A percentile compares a stretch with the other conserved stretches of the same genome.
phyloP scores from a whole-genome alignment of 1,139 yeast genomes.

The Lodderomyces margitis region DNA sequence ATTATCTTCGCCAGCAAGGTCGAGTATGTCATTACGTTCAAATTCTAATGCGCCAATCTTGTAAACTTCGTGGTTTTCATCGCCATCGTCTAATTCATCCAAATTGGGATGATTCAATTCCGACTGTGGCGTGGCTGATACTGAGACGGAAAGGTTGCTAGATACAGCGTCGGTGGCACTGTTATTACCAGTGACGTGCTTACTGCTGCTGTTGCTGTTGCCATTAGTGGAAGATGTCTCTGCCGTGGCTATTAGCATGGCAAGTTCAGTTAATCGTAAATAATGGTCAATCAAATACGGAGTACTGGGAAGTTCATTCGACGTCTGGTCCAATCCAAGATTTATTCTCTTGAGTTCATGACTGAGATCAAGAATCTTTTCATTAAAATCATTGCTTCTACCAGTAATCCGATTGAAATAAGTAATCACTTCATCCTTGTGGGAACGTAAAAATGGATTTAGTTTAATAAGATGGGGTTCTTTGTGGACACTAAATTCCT shows the following conservation, averaged over 20 bases:
- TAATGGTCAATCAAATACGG: constrained; percentile 70
- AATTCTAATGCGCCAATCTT: constrained; percentile 56
- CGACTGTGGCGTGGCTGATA: neutral
- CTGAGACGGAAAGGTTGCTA: neutral
- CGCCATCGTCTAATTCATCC: constrained; percentile 8
- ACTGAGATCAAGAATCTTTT: constrained; percentile 55
- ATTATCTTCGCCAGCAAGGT: constrained; percentile 46
- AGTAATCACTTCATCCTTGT: constrained; percentile 56
- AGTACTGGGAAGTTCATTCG: constrained; percentile 62
- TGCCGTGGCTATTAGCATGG: constrained; percentile 1
- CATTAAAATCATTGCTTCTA: constrained; percentile 63
- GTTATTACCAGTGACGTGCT: neutral
- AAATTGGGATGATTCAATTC: constrained; percentile 5
- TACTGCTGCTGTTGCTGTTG: constrained; percentile 2
- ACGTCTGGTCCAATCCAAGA: constrained; percentile 42
- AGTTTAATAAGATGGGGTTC: constrained; percentile 76
- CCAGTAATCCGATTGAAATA: constrained; percentile 76
- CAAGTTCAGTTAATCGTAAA: constrained; percentile 58
- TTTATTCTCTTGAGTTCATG: constrained; percentile 54
- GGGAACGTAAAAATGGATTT: constrained; percentile 64
- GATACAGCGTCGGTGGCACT: neutral
- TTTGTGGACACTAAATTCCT: constrained; percentile 67
- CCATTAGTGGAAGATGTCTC: constrained; percentile 1
- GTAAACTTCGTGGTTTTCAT: constrained; percentile 31
- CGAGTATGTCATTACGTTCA: constrained; percentile 49